Evolutionary conservation across 169 alveolate species (phyloP).

Genomic region (Pseudocohnilembus persalinus): DNA sequence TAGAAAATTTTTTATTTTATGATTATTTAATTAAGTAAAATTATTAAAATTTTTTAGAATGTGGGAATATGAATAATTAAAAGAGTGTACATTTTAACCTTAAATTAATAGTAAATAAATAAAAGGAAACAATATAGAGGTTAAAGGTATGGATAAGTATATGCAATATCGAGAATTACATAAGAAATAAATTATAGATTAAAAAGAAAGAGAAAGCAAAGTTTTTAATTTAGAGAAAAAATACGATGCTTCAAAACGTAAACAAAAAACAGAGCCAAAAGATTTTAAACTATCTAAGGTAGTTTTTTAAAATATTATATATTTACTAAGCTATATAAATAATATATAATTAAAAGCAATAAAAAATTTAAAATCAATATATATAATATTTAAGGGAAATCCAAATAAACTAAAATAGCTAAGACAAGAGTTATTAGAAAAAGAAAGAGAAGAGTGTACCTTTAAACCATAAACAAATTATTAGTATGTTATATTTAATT

Average conservation of each 20-base stretch:
- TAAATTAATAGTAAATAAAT: conserved; percentile 24
- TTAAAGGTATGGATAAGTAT: conserved; percentile 34
- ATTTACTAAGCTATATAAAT: not conserved
- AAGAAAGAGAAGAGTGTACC: not conserved
- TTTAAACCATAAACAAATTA: conserved; percentile 25
- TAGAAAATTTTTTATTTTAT: not conserved
- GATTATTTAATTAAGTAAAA: not conserved
- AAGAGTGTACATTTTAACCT: conserved; percentile 49
- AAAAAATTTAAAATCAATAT: not conserved
- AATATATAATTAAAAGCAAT: too few relatives aligned
- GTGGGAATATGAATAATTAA: conserved; percentile 39
- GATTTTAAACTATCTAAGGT: conserved; percentile 18
- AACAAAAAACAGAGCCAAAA: not conserved
- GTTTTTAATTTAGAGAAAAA: conserved; percentile 29
- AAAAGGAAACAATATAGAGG: conserved; percentile 2
- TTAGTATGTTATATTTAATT: too few relatives aligned
- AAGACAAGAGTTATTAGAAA: conserved; percentile 9
- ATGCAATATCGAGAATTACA: conserved; percentile 24
- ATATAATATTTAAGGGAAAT: not conserved
- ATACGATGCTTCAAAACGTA: not conserved
- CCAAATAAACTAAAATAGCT: not conserved
- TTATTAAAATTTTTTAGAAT: conserved; percentile 1
- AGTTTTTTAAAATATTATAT: not conserved
- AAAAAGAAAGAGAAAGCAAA: conserved; percentile 33
- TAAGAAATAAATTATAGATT: conserved; percentile 3